Base-by-base conservation (phyloP, 768 basidiomycete species). In the Artomyces pyxidatus region DNA sequence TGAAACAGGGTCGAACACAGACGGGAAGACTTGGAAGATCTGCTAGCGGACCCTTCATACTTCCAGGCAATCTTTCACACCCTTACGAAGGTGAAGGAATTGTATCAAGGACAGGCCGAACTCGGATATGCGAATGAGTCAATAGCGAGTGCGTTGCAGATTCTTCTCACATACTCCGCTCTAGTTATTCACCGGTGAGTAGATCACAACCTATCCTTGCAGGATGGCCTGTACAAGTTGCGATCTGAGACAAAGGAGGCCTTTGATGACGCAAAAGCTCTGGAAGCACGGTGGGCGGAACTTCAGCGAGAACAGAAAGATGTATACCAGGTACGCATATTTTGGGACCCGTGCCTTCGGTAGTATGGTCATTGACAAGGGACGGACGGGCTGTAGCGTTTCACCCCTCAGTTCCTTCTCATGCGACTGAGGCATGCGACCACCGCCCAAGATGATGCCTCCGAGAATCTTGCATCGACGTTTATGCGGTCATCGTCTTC, bases 51-150 rank as follows among this genome's bases (percentile, higher is more conserved):
- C 61, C 85, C 83, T 1, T 68, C 70, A 14, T 93, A 93, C 63
- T 93, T 94, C 55, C 86, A 94, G 63, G 87, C 93, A 7, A 71
- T 87, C 53, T 85, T 98, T 54, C 85, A 93, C 65, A 80, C 88
- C 1, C 67, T 95, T 9, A 70, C 80, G 2, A 71, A 73, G 23
- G 89, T 95, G 35, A 84, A 85, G 59, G 72, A 75, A 14, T 70
- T 92, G 50, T 85, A 92, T 55, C 75, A 80, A 52, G 77, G 81
- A 1, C 88, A 93, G 58, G 72, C 84, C 10, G 84, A 86, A 54
- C 75, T 95, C 1, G 85, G 88, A 6, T 70, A 75, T 63, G 89
- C 90, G 30, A 96, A 97, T 58, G 85, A 92, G 58, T 75, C 81
- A 7, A 83, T 97, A 44, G 90, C 93, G 11, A 74, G 92, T 94